Conservation (phyloP, 106 monocot genomes). For the Dendrobium officinale region DNA sequence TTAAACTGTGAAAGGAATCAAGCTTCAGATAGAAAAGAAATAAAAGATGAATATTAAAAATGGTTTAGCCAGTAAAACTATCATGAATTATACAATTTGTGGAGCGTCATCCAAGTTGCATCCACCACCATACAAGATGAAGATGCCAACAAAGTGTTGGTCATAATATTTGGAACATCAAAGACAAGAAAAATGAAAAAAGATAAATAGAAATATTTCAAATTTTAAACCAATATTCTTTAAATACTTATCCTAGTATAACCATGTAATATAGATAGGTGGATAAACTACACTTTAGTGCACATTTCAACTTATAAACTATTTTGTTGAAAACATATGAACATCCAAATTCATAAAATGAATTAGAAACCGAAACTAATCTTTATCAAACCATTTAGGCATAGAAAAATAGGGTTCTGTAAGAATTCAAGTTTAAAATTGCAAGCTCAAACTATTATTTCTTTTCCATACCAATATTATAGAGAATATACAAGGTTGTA, state of each 20-base stretch:
- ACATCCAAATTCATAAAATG: neutral
- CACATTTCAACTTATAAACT: neutral
- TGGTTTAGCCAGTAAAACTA: neutral
- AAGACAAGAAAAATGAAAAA: neutral
- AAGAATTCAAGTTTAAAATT: neutral
- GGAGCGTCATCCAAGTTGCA: neutral
- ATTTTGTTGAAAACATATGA: neutral
- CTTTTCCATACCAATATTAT: neutral
- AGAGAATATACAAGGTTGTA: no score
- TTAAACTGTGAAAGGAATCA: conserved; percentile 33
- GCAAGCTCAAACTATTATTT: neutral
- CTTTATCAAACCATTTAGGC: neutral
- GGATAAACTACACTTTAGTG: neutral
- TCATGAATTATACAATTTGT: neutral
- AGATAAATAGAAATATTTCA: neutral
- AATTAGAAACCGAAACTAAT: neutral
- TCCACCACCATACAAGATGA: neutral
- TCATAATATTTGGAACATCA: neutral
- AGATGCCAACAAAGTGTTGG: neutral
- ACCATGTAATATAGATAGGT: neutral
- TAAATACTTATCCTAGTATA: neutral
- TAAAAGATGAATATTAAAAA: neutral
- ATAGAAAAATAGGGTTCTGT: neutral
- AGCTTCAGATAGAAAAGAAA: neutral
- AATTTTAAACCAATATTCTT: neutral